Evolutionary conservation across 164 flowering plant species (phyloP).

Genomic region (Magnolia changhungtana): DNA sequence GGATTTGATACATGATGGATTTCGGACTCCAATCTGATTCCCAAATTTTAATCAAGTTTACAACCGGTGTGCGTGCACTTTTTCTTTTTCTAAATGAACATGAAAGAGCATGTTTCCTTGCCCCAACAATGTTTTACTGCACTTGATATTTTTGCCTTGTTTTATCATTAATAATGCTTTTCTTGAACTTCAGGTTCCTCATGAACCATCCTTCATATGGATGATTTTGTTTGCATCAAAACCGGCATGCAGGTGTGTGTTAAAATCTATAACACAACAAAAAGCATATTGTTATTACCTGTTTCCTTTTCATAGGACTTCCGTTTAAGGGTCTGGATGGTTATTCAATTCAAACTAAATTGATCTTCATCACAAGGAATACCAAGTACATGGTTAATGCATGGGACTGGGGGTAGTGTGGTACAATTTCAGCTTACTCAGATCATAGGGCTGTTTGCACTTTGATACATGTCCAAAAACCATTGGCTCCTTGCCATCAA

Average conservation of each 20-base stretch:
- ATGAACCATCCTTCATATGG: conserved; percentile 65
- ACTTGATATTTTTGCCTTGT: not conserved
- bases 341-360: not conserved
- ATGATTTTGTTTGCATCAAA: conserved; percentile 73
- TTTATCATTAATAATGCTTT: not conserved
- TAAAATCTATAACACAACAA: not conserved
- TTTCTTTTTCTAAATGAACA: not conserved
- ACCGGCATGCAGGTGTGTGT: conserved; percentile 78
- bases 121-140: not conserved
- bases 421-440: too few species aligned
- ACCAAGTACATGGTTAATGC: not conserved
- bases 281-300: not conserved
- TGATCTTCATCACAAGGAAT: not conserved
- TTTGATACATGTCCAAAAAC: too few species aligned
- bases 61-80: not conserved
- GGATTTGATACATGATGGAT: not conserved
- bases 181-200: conserved; percentile 56
- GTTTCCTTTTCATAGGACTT: not conserved
- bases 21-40: not conserved
- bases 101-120: not conserved
- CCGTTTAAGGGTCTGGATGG: not conserved
- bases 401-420: not conserved
- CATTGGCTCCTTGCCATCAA: too few species aligned
- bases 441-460: too few species aligned
- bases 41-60: not conserved